These are phyloP conservation scores for Chaetothyriales sp. DNA, from an alignment of 2,329 filamentous ascomycete genomes.

Conservation along the genomic window DNA sequence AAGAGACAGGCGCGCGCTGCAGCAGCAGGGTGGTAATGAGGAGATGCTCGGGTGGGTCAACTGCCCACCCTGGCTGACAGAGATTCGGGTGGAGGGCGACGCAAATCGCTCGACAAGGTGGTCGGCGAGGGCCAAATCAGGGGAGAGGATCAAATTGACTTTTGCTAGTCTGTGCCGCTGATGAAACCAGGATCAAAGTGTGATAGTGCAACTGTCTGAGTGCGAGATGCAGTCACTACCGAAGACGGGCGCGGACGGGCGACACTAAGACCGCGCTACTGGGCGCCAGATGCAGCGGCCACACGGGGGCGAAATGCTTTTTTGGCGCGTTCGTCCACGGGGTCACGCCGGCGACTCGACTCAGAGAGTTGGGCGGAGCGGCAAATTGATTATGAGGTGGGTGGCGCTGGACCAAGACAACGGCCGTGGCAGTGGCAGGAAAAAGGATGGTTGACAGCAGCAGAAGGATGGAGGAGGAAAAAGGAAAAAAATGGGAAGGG, in stretches of 20 bases:
- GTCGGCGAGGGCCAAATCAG: constrained; percentile 1
- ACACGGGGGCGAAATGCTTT: background rate
- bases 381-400: background rate
- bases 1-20: background rate
- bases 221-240: background rate
- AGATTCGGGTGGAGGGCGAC: background rate
- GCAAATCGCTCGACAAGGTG: constrained; percentile 1
- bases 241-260: background rate
- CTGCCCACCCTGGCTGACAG: background rate
- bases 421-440: too few relatives aligned
- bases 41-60: background rate
- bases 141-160: background rate
- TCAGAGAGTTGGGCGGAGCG: background rate
- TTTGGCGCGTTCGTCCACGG: background rate
- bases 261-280: background rate
- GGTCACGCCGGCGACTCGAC: background rate
- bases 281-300: background rate
- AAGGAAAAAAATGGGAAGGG: background rate
- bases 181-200: background rate
- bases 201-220: background rate
- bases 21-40: constrained; percentile 1
- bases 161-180: background rate
- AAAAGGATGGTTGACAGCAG: background rate
- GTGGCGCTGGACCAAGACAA: background rate
- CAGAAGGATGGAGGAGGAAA: background rate